Conservation (phyloP, 371 early-diverging fungal genomes). For the Rhizopus microsporus region DNA sequence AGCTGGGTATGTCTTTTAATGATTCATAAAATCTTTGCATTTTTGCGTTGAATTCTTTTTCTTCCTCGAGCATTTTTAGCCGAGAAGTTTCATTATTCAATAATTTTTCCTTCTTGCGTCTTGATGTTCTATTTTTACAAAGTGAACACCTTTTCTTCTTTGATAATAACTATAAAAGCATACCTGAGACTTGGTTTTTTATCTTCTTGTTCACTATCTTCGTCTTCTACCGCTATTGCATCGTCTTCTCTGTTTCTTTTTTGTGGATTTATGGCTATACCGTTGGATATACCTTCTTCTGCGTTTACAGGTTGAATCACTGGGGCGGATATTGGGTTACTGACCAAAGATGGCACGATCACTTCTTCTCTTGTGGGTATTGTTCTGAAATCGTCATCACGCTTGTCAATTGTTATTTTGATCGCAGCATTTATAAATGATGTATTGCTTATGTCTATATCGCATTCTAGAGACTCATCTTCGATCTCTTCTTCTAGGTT, state of each 20-base stretch:
- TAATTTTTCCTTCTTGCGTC: conserved; percentile 57
- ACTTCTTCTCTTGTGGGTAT: neutral
- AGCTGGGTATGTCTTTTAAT: conserved; percentile 12
- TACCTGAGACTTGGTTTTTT: conserved; percentile 1
- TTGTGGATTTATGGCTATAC: neutral
- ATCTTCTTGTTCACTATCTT: conserved; percentile 17
- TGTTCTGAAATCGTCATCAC: neutral
- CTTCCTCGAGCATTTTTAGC: conserved; percentile 57
- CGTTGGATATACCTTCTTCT: neutral
- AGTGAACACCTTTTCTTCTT: neutral
- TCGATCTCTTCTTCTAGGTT: neutral
- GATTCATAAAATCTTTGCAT: conserved; percentile 41
- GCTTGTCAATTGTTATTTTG: conserved; percentile 10
- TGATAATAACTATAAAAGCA: neutral
- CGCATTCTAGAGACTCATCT: no score
- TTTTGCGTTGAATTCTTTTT: conserved; percentile 32
- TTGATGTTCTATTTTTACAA: conserved; percentile 51
- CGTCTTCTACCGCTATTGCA: conserved; percentile 7
- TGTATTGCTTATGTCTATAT: neutral
- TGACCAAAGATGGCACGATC: neutral
- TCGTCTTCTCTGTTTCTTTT: conserved; percentile 16
- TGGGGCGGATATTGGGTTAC: neutral
- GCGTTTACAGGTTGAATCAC: neutral
- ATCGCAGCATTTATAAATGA: conserved; percentile 6
- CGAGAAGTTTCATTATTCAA: conserved; percentile 57